These are phyloP conservation scores for Podila epigama DNA, from an alignment of 192 early-diverging fungal species.

Conservation along the genomic window DNA sequence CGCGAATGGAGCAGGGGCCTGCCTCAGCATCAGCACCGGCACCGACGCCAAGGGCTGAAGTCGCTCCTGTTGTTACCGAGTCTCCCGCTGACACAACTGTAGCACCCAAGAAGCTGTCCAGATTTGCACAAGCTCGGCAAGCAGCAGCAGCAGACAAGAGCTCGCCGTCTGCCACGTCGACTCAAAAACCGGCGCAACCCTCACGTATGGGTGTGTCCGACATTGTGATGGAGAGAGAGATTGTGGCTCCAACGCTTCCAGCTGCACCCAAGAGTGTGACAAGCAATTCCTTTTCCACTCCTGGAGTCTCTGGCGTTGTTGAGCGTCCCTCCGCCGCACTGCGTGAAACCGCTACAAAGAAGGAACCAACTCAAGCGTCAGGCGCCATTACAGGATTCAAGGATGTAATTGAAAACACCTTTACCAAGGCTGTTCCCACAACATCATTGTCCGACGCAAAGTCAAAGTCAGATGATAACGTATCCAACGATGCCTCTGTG, in stretches of 20 bases:
- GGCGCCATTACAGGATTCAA: constrained; percentile 2
- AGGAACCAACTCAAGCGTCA: not conserved
- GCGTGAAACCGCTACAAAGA: not conserved
- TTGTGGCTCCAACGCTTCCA: not conserved
- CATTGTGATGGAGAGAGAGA: constrained; percentile 15
- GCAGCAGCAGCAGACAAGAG: constrained; percentile 17
- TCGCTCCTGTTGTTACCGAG: too few relatives aligned
- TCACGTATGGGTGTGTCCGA: constrained; percentile 23
- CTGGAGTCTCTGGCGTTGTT: constrained; percentile 14
- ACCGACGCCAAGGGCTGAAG: too few relatives aligned
- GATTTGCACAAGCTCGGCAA: constrained; percentile 29
- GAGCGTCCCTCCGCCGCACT: too few relatives aligned
- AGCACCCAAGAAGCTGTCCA: constrained; percentile 33
- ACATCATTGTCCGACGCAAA: not conserved
- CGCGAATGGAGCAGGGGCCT: constrained; percentile 4
- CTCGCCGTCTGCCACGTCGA: not conserved
- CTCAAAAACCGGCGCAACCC: constrained; percentile 1
- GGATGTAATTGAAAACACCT: constrained; percentile 3
- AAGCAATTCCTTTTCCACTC: too few relatives aligned
- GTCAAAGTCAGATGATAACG: too few relatives aligned
- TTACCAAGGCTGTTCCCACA: constrained; percentile 13
- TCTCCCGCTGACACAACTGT: not conserved
- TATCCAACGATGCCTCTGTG: too few relatives aligned
- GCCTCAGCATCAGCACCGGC: not conserved
- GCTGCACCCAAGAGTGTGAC: not conserved